These are phyloP conservation scores for Colletotrichum sp. DNA, from an alignment of 2,329 filamentous ascomycete species.

Conservation along the genomic window DNA sequence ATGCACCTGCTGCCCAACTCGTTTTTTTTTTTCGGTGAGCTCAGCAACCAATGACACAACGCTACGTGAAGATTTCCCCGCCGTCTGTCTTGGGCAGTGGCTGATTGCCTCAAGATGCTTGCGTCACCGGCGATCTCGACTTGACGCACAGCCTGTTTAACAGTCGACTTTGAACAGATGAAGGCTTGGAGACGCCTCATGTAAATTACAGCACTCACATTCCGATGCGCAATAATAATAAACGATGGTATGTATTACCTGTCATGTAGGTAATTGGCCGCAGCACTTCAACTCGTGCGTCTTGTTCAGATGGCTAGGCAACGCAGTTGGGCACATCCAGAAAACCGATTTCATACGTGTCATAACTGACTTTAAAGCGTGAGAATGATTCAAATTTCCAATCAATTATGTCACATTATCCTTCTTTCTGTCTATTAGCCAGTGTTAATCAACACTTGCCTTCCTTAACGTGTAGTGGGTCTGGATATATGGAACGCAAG, in stretches of 20 bases:
- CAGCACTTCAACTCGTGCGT: background rate
- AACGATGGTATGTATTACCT: background rate
- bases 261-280: background rate
- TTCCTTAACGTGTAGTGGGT: background rate
- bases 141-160: background rate
- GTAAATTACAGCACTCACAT: rapidly evolving
- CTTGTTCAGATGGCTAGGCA: background rate
- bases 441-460: background rate
- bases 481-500: background rate
- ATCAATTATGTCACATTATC: background rate
- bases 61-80: background rate
- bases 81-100: background rate
- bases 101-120: rapidly evolving
- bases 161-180: background rate
- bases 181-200: background rate
- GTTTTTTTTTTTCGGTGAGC: background rate
- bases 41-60: background rate
- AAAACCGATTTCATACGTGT: background rate
- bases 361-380: background rate
- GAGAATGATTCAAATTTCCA: background rate
- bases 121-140: background rate
- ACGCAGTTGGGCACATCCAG: background rate
- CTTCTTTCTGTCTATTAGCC: background rate
- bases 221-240: rapidly evolving
- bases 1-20: background rate